Evolutionary conservation across 768 basidiomycete genomes (phyloP).

Genomic region (Solioccasus polychromus): DNA sequence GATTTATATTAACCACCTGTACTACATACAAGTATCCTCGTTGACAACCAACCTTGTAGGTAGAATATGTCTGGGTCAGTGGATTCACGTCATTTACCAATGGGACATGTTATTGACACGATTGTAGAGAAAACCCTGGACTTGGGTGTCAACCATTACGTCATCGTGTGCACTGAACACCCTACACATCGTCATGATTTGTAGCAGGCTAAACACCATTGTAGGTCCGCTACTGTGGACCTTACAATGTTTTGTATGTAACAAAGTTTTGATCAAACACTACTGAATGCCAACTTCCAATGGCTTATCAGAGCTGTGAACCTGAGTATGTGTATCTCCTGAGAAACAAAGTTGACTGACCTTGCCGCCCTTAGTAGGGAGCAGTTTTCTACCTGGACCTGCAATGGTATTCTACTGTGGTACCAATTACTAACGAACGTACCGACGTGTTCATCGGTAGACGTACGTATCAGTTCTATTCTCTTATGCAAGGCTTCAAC

Average conservation of each 20-base stretch:
- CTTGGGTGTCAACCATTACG: background rate
- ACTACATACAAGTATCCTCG: no score
- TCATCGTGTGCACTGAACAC: background rate
- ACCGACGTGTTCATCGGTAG: no score
- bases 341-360: background rate
- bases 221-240: background rate
- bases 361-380: background rate
- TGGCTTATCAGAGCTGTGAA: no score
- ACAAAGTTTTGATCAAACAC: no score
- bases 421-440: no score
- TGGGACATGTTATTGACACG: background rate
- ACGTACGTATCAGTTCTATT: no score
- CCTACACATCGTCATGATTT: background rate
- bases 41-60: no score
- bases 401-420: background rate
- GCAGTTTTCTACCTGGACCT: background rate
- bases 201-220: background rate
- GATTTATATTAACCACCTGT: no score
- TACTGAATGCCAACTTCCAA: no score
- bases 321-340: background rate
- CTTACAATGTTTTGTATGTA: background rate
- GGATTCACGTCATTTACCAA: background rate
- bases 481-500: no score
- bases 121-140: background rate
- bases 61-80: background rate